These are phyloP conservation scores for Pyrenula aspistea DNA, from an alignment of 495 filamentous ascomycete genomes.

Conservation along the genomic window DNA sequence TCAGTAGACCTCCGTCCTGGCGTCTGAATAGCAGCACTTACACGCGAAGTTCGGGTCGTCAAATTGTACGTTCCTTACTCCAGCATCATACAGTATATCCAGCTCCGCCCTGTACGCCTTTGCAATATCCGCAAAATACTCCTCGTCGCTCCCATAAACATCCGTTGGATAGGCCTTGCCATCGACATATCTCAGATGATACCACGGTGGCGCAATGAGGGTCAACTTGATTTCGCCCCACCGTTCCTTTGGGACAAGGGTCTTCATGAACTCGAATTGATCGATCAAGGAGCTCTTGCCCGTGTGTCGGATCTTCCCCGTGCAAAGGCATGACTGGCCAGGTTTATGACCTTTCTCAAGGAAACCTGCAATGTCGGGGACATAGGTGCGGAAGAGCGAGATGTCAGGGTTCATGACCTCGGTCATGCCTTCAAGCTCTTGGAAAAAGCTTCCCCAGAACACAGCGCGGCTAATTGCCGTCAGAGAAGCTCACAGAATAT, in stretches of 20 bases:
- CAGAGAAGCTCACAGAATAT: background rate
- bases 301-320: slow-evolving; percentile 44
- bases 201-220: slow-evolving; percentile 54
- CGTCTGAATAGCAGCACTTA: background rate
- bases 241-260: slow-evolving; percentile 28
- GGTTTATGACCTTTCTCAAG: slow-evolving; percentile 49
- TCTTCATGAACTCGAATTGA: slow-evolving; percentile 45
- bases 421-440: slow-evolving; percentile 49
- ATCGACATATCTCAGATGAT: slow-evolving; percentile 51
- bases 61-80: slow-evolving; percentile 51
- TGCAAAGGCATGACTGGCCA: slow-evolving; percentile 54
- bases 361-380: slow-evolving; percentile 63
- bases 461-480: slow-evolving; percentile 22
- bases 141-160: slow-evolving; percentile 44
- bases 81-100: slow-evolving; percentile 46
- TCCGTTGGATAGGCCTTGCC: slow-evolving; percentile 40
- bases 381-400: slow-evolving; percentile 53
- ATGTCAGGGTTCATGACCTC: slow-evolving; percentile 38
- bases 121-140: slow-evolving; percentile 51
- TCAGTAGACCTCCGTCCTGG: background rate
- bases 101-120: slow-evolving; percentile 49
- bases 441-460: slow-evolving; percentile 50
- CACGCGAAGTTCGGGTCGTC: slow-evolving; percentile 52
- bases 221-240: slow-evolving; percentile 50
- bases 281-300: slow-evolving; percentile 36